phyloP scores from a whole-genome alignment of 257 asterid species.

The Nyctanthes arbortristis region DNA sequence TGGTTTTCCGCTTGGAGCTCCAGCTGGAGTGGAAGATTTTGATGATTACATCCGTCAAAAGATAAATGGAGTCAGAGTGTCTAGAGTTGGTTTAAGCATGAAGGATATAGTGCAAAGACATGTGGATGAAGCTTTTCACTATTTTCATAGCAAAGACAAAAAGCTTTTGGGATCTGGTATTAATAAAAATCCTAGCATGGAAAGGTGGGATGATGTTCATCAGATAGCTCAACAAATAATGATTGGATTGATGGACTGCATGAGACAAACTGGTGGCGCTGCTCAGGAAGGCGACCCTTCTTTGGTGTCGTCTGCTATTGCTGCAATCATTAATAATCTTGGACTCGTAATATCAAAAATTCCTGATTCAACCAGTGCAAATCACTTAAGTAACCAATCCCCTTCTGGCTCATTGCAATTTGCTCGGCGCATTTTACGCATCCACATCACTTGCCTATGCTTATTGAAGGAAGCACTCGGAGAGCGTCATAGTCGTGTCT shows the following conservation, averaged over 20 bases:
- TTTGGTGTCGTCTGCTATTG: conserved; percentile 89
- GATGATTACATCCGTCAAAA: conserved; percentile 95
- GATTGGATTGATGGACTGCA: conserved; percentile 87
- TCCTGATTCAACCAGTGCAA: conserved; percentile 63
- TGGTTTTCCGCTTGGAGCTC: conserved; percentile 85
- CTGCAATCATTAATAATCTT: conserved; percentile 76
- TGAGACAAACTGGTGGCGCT: conserved; percentile 99
- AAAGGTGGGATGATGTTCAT: conserved; percentile 70
- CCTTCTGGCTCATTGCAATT: conserved; percentile 59
- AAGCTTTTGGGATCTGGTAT: conserved; percentile 59
- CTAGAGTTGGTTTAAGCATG: conserved; percentile 91
- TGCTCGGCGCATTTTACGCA: conserved; percentile 74
- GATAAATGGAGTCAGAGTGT: conserved; percentile 69
- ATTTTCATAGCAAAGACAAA: conserved; percentile 71
- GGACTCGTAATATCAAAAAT: conserved; percentile 75
- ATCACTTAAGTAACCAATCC: conserved; percentile 48
- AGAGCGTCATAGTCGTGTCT: conserved; percentile 96
- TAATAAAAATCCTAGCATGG: conserved; percentile 56
- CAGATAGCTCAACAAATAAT: conserved; percentile 84
- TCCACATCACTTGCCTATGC: conserved; percentile 78
- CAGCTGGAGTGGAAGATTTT: conserved; percentile 89
- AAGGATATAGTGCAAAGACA: conserved; percentile 82
- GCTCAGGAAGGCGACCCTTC: conserved; percentile 99
- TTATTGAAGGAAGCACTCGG: conserved; percentile 96
- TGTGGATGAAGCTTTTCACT: conserved; percentile 72